Percentiles rank a stretch among this genome's conserved stretches.
Conservation (phyloP, 768 basidiomycete species). For the Butyriboletus loyo region DNA sequence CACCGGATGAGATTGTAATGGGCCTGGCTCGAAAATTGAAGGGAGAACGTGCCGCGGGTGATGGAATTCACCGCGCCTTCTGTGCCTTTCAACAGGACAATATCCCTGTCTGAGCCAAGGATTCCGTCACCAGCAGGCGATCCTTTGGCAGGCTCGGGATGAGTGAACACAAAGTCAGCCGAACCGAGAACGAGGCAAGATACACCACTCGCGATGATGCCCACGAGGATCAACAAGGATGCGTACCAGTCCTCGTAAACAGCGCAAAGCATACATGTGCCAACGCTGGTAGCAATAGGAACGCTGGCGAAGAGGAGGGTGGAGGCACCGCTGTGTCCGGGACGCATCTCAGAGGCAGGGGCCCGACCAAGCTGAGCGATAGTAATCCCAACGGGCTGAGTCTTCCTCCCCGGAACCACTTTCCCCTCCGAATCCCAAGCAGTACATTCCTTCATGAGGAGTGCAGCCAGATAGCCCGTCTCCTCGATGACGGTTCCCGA, state of each 20-base stretch:
- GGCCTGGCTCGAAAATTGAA: conserved; percentile 16
- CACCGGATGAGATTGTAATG: conserved; percentile 15
- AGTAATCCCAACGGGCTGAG: conserved; percentile 8
- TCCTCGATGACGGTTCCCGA: too few relatives aligned
- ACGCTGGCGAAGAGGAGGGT: conserved; percentile 12
- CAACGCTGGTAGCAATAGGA: conserved; percentile 23
- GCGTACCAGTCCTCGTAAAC: conserved; percentile 25
- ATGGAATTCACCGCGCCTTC: conserved; percentile 30
- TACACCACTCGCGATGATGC: conserved; percentile 31
- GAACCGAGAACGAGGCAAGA: conserved; percentile 27
- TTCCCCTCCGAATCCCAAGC: conserved; percentile 8
- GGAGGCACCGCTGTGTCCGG: neutral
- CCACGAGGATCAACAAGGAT: conserved; percentile 29
- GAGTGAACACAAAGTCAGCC: conserved; percentile 18
- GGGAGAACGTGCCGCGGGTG: conserved; percentile 19
- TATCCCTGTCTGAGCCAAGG: conserved; percentile 14
- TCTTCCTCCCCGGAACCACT: conserved; percentile 8
- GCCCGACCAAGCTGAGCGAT: too few relatives aligned
- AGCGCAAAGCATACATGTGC: conserved; percentile 19
- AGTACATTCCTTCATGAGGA: too few relatives aligned
- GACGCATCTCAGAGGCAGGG: conserved; percentile 10
- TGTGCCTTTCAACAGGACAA: conserved; percentile 26
- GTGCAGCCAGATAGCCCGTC: too few relatives aligned
- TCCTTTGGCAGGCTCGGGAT: conserved; percentile 22
- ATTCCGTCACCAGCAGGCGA: conserved; percentile 30